Conservation (phyloP, 768 basidiomycete species). For the Rossbeevera mucosa region DNA sequence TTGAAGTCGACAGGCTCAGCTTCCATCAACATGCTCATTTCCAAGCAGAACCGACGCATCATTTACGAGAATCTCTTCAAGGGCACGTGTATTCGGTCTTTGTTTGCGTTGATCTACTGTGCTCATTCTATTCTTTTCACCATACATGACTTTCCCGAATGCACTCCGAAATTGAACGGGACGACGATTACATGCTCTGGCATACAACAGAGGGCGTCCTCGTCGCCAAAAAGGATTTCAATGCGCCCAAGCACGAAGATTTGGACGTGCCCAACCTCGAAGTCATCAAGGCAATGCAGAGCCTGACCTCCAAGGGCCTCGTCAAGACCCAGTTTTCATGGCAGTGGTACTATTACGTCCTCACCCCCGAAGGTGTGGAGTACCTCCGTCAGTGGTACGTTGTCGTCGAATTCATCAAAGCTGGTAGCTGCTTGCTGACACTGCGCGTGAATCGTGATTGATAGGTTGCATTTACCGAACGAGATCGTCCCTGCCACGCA, state of each 20-base stretch:
- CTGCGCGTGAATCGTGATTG: no score
- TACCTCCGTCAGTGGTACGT: constrained; percentile 86
- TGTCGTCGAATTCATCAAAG: neutral
- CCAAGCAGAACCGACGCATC: constrained; percentile 88
- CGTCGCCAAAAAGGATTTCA: constrained; percentile 99
- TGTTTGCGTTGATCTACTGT: neutral
- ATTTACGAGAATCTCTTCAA: constrained; percentile 99
- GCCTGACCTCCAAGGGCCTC: constrained; percentile 68
- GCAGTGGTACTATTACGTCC: constrained; percentile 98
- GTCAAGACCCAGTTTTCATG: constrained; percentile 99
- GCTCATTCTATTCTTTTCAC: neutral
- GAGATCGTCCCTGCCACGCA: constrained; percentile 98
- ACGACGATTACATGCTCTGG: neutral
- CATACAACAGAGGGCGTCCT: constrained; percentile 81
- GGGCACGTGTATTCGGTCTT: constrained; percentile 52
- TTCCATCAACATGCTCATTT: constrained; percentile 81
- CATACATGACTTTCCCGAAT: neutral
- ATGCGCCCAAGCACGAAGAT: constrained; percentile 95
- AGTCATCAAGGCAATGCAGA: constrained; percentile 69
- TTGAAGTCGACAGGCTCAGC: constrained; percentile 3
- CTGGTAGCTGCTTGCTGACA: neutral
- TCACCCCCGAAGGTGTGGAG: constrained; percentile 96
- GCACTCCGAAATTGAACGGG: neutral
- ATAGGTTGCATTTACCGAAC: constrained; percentile 88
- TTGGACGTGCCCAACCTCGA: constrained; percentile 66